A percentile compares a stretch with the other conserved stretches of the same genome.
These are phyloP conservation scores for Saturnispora gosingensis DNA, from an alignment of 805 yeast genomes.

Conservation along the genomic window DNA sequence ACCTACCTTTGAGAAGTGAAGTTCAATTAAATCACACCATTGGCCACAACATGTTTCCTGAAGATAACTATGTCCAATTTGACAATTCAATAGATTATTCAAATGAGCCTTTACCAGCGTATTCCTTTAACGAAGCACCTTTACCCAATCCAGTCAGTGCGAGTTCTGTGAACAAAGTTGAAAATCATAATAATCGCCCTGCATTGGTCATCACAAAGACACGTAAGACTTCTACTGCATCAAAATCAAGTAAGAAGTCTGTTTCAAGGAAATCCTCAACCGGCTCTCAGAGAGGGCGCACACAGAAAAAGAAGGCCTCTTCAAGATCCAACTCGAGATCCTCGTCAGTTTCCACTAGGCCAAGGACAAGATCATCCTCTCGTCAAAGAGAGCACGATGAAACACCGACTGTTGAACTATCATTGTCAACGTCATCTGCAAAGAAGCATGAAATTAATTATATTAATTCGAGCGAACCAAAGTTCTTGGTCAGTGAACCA, in stretches of 20 bases:
- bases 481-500: background rate
- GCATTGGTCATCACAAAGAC: constrained; percentile 6
- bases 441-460: constrained; percentile 9
- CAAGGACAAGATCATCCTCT: constrained; percentile 6
- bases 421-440: background rate
- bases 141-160: background rate
- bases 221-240: constrained; percentile 1
- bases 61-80: background rate
- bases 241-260: background rate
- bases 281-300: background rate
- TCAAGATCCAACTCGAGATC: constrained; percentile 1
- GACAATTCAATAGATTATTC: background rate
- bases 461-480: constrained; percentile 3
- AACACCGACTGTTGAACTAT: background rate
- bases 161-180: background rate
- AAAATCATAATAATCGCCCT: background rate
- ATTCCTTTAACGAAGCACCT: background rate
- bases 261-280: background rate
- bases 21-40: background rate
- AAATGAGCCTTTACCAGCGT: background rate
- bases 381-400: background rate
- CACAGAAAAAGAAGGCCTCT: background rate
- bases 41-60: background rate
- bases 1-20: background rate
- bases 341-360: constrained; percentile 3